Percentiles rank a stretch among this genome's conserved stretches.
Conservation (phyloP, 1,284 basidiomycete genomes). For the Neonothopanus nambi region DNA sequence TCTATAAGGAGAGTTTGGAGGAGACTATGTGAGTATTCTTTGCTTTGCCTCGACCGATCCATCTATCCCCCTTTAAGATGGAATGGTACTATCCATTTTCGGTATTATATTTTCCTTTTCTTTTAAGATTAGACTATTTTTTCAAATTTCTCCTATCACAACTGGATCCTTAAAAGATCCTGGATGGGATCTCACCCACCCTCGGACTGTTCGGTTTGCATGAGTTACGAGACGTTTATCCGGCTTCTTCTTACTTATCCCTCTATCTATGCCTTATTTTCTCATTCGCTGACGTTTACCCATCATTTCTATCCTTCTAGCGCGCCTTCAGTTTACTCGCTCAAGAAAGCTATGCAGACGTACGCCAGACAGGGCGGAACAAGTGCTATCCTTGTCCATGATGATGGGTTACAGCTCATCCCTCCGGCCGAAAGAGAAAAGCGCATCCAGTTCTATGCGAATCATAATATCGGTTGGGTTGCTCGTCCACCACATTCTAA, state of each 20-base stretch:
- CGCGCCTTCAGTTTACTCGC: slow-evolving; percentile 72
- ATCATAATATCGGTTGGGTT: slow-evolving; percentile 83
- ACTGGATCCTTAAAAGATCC: too few relatives aligned
- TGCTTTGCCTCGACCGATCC: too few relatives aligned
- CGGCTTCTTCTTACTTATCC: too few relatives aligned
- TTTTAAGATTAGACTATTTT: background rate
- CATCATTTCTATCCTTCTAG: slow-evolving; percentile 33
- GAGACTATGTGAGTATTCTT: slow-evolving; percentile 63
- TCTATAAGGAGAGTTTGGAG: slow-evolving; percentile 76
- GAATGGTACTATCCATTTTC: too few relatives aligned
- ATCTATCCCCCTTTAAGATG: too few relatives aligned
- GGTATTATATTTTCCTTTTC: too few relatives aligned
- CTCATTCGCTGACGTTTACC: slow-evolving; percentile 4
- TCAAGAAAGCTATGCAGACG: slow-evolving; percentile 86
- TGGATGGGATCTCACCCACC: too few relatives aligned
- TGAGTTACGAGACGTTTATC: too few relatives aligned
- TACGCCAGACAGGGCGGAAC: slow-evolving; percentile 83
- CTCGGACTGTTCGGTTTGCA: slow-evolving; percentile 4
- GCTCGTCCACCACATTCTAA: slow-evolving; percentile 71
- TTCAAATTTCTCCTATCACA: background rate
- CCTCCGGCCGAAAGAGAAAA: slow-evolving; percentile 60
- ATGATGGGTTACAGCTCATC: slow-evolving; percentile 73
- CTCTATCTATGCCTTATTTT: too few relatives aligned
- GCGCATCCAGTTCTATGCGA: slow-evolving; percentile 74
- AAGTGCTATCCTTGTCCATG: slow-evolving; percentile 74